Evolutionary conservation across 2,329 filamentous ascomycete species (phyloP), one percentile per base, ranked within the genome.

Genomic region (Lachnellula cervina): DNA sequence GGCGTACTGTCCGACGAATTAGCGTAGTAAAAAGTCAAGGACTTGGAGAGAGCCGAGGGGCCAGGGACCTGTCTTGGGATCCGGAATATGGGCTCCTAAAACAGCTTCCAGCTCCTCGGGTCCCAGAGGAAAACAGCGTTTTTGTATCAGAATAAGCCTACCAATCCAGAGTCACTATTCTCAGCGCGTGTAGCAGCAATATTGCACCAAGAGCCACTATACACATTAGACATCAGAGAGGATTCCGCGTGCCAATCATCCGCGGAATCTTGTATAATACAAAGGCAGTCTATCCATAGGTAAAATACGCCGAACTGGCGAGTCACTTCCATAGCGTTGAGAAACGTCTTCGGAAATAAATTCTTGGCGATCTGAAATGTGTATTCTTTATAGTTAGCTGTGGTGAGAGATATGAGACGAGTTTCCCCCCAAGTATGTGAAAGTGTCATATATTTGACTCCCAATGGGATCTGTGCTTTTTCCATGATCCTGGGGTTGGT

Each of bases 221-320:
- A 70, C 11, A 68, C 60, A 5, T 61, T 43, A 3, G 51, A 55
- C 66, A 69, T 70, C 34, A 56, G 49, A 2, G 59, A 49, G 9
- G 63, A 55, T 52, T 69, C 64, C 16, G 50, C 48, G 16, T 59
- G 44, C 66, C 66, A 67, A 44, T 69, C 68, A 38, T 64, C 52
- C 49, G 61, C 51, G 13, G 64, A 64, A 43, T 67, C 64, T 47
- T 71, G 68, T 34, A 68, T 59, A 21, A 71, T 69, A 48, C 70
- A 72, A 0, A 71, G 55, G 13, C 63, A 59, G 58, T 71, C 69
- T 25, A 70, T 66, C 69, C 69, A 71, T 17, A 71, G 55, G 53
- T 69, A 71, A 0, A 58, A 43, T 11, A 70, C 37, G 0, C 58
- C 61, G 40, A 71, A 60, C 34, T 55, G 51, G 13, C 64, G 56